Conservation (phyloP, 2,329 filamentous ascomycete species). For the Rhynchosporium graminicola region DNA sequence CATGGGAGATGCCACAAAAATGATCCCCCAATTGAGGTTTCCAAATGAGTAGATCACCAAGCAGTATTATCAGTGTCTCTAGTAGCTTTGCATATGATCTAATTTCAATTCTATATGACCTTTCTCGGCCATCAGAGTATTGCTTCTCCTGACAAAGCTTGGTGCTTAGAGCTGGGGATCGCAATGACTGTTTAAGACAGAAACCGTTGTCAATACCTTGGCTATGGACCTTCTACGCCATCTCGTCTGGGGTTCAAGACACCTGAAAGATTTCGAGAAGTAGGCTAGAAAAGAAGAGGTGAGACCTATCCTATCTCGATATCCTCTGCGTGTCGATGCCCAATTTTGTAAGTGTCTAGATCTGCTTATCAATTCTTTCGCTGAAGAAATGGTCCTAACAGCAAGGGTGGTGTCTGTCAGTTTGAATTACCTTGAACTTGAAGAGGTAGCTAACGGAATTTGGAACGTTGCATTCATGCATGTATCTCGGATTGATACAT, state of each 20-base stretch:
- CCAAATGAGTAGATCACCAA: constrained; percentile 8
- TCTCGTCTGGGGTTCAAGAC: not conserved
- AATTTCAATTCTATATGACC: not conserved
- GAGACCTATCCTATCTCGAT: not conserved
- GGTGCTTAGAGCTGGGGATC: not conserved
- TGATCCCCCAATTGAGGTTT: not conserved
- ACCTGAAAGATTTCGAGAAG: not conserved
- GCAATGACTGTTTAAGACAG: not conserved
- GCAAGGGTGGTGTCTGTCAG: not conserved
- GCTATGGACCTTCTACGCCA: not conserved
- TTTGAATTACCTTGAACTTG: not conserved
- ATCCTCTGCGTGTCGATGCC: not conserved
- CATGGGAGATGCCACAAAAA: too few relatives aligned
- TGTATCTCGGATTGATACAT: not conserved
- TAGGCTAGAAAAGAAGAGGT: not conserved
- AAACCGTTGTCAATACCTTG: not conserved
- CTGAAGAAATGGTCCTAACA: not conserved
- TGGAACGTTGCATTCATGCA: constrained; percentile 8
- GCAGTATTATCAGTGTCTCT: not conserved
- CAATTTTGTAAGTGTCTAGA: not conserved
- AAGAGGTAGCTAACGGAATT: not conserved
- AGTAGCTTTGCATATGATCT: not conserved
- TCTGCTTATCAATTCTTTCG: not conserved
- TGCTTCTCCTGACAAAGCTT: too few relatives aligned
- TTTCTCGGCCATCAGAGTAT: not conserved